A percentile compares a stretch with the other conserved stretches of the same genome.
These are phyloP conservation scores for Cryptosporidium viatorum DNA, from an alignment of 169 alveolate species.

Conservation along the genomic window DNA sequence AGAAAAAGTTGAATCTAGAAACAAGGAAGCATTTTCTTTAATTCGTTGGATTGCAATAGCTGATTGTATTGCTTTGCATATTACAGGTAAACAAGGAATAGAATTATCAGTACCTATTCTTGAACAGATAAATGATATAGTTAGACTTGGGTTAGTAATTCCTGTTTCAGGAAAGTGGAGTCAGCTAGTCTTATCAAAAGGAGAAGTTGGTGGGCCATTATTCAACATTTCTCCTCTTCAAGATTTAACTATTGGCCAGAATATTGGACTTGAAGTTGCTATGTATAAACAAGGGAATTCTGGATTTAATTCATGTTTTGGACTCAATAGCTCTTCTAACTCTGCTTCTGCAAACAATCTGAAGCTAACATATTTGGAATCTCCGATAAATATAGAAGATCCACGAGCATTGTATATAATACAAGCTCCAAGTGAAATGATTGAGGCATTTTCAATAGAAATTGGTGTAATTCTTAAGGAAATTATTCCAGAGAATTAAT, in stretches of 20 bases:
- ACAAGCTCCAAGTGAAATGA: conserved; percentile 42
- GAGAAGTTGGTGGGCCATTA: conserved; percentile 4
- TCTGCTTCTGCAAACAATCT: neutral
- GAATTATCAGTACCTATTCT: conserved; percentile 46
- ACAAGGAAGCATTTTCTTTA: conserved; percentile 36
- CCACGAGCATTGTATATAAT: conserved; percentile 43
- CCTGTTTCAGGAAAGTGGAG: conserved; percentile 41
- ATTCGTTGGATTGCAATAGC: conserved; percentile 69
- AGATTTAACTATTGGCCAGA: conserved; percentile 40
- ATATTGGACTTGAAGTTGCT: conserved; percentile 40
- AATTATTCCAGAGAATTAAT: conserved; percentile 6
- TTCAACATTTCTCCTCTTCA: conserved; percentile 29
- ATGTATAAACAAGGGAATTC: neutral
- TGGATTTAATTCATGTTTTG: neutral
- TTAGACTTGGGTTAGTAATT: conserved; percentile 43
- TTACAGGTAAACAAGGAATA: conserved; percentile 47
- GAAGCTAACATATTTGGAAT: conserved; percentile 28
- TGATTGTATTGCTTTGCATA: conserved; percentile 66
- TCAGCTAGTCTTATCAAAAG: conserved; percentile 1
- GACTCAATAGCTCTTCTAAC: neutral
- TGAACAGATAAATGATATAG: conserved; percentile 58
- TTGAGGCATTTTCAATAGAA: conserved; percentile 59
- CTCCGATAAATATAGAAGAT: conserved; percentile 46
- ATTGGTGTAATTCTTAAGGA: conserved; percentile 48
- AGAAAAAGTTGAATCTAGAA: neutral